phyloP scores from a whole-genome alignment of 768 basidiomycete genomes.

The Boletus barrowsii region DNA sequence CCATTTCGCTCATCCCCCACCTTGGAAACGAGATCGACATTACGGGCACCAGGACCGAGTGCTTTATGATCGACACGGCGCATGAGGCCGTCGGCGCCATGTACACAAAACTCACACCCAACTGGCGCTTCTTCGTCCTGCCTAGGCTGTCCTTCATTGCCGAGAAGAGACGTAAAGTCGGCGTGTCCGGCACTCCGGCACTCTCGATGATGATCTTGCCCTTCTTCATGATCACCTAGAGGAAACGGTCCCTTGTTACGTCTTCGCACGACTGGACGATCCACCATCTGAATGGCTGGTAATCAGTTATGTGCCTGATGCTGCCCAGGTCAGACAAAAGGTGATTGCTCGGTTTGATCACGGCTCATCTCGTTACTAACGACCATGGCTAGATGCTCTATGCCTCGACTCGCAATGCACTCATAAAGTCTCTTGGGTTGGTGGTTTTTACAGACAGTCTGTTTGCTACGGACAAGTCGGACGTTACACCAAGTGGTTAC shows the following conservation, averaged over 20 bases:
- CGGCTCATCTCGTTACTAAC: background rate
- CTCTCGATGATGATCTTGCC: constrained; percentile 60
- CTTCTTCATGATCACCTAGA: constrained; percentile 57
- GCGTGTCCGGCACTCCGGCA: constrained; percentile 43
- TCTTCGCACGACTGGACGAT: constrained; percentile 63
- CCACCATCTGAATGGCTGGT: constrained; percentile 66
- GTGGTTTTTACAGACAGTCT: constrained; percentile 66
- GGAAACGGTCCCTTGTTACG: constrained; percentile 67
- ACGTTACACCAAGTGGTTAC: constrained; percentile 68
- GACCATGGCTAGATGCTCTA: constrained; percentile 70
- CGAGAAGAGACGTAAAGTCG: constrained; percentile 67
- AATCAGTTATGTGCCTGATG: constrained; percentile 80
- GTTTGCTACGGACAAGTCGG: constrained; percentile 73
- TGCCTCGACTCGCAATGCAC: constrained; percentile 69
- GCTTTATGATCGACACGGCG: constrained; percentile 80
- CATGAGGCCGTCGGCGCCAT: constrained; percentile 64
- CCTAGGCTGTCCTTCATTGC: too few relatives aligned
- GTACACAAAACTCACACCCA: constrained; percentile 71
- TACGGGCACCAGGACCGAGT: constrained; percentile 55
- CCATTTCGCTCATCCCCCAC: constrained; percentile 72
- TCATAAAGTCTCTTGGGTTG: constrained; percentile 74
- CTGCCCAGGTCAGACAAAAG: constrained; percentile 79
- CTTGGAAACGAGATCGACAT: constrained; percentile 79
- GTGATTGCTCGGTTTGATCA: constrained; percentile 33
- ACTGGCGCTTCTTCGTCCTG: too few relatives aligned